phyloP scores from a whole-genome alignment of 306 rosid species.

The Quercus agrifolia region DNA sequence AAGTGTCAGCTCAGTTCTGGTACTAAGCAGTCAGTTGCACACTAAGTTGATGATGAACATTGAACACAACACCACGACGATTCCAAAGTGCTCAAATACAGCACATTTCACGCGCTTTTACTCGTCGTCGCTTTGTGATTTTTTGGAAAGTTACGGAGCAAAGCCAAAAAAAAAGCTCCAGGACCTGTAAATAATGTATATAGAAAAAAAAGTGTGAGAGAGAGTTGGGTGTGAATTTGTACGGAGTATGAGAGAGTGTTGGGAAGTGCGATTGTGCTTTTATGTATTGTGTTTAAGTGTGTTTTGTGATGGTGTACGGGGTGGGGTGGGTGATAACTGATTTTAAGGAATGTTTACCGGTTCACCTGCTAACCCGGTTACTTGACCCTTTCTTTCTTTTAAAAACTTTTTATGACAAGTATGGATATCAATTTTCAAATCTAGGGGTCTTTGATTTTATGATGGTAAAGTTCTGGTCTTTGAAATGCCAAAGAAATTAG shows the following conservation, averaged over 20 bases:
- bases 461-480: too few species aligned
- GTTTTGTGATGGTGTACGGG: background rate
- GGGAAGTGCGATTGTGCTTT: background rate
- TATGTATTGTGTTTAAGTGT: background rate
- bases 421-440: background rate
- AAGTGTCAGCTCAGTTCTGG: constrained; percentile 19
- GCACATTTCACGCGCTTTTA: constrained; percentile 48
- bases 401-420: too few species aligned
- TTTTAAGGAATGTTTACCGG: constrained; percentile 9
- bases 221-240: background rate
- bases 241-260: constrained; percentile 10
- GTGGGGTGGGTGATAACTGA: background rate
- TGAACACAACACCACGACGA: constrained; percentile 3
- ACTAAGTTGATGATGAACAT: constrained; percentile 1
- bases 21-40: background rate
- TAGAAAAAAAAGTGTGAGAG: background rate
- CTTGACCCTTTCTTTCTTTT: background rate
- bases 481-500: too few species aligned
- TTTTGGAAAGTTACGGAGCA: background rate
- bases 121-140: constrained; percentile 44
- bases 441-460: too few species aligned
- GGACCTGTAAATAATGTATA: background rate
- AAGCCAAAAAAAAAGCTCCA: background rate
- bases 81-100: background rate
- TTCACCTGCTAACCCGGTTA: constrained; percentile 29